Evolutionary conservation across 2,329 filamentous ascomycete genomes (phyloP).

Genomic region (Talaromyces sp.): DNA sequence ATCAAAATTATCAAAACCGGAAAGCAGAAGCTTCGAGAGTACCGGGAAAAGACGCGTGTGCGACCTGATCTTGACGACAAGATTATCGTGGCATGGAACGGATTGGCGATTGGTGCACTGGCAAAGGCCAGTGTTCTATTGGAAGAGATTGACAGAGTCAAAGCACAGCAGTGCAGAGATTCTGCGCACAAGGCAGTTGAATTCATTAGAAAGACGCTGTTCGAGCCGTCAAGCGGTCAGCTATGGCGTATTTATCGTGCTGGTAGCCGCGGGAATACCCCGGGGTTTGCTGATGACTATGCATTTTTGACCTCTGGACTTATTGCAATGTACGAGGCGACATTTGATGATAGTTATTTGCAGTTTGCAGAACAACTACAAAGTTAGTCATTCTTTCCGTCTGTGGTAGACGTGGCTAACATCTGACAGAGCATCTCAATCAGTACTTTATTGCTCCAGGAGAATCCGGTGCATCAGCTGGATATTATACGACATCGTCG

Average conservation of each 20-base stretch:
- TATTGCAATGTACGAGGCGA: conserved; percentile 79
- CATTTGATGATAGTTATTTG: conserved; percentile 71
- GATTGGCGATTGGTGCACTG: conserved; percentile 80
- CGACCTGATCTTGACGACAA: conserved; percentile 83
- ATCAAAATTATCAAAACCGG: conserved; percentile 65
- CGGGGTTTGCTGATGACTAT: conserved; percentile 90
- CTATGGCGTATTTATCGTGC: conserved; percentile 74
- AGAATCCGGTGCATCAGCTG: conserved; percentile 37
- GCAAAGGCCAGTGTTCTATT: conserved; percentile 71
- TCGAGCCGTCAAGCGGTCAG: conserved; percentile 60
- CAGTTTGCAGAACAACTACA: conserved; percentile 81
- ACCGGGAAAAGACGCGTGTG: conserved; percentile 71
- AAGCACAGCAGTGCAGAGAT: conserved; percentile 60
- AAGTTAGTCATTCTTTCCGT: conserved; percentile 45
- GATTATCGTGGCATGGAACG: conserved; percentile 83
- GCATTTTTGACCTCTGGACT: conserved; percentile 82
- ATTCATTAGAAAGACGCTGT: conserved; percentile 74
- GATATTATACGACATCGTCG: conserved; percentile 44
- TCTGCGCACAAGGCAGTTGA: conserved; percentile 66
- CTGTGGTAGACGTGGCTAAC: neutral
- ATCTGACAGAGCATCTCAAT: conserved; percentile 64
- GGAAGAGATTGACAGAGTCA: conserved; percentile 57
- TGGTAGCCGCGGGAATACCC: conserved; percentile 60
- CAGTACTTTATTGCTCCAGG: conserved; percentile 70
- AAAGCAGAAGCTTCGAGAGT: conserved; percentile 65